These are phyloP conservation scores for Neurospora tetrasperma DNA, from an alignment of 495 filamentous ascomycete species.

Conservation along the genomic window DNA sequence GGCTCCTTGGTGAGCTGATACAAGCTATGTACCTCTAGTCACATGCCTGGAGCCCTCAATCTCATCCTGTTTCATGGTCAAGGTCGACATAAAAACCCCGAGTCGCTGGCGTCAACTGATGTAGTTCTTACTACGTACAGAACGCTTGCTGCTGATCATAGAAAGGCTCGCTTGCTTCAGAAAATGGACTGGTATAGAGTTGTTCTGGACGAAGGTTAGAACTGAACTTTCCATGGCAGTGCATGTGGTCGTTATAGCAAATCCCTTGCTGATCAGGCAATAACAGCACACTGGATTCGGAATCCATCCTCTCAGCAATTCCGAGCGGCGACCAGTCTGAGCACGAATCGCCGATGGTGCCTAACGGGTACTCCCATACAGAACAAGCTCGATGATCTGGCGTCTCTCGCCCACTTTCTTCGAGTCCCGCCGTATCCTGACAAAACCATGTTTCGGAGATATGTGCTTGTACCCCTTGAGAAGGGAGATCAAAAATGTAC, in stretches of 20 bases:
- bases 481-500: not conserved
- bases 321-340: not conserved
- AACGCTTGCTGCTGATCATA: not conserved
- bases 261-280: not conserved
- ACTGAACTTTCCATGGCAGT: not conserved
- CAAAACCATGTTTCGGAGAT: not conserved
- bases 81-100: not conserved
- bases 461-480: not conserved
- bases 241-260: not conserved
- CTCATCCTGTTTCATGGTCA: not conserved
- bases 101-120: not conserved
- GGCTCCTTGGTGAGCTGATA: not conserved
- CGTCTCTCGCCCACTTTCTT: not conserved
- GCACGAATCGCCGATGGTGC: slow-evolving; percentile 3
- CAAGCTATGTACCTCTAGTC: not conserved
- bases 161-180: not conserved
- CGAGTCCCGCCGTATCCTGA: not conserved
- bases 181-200: not conserved
- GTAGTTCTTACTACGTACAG: not conserved
- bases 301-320: not conserved
- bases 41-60: not conserved
- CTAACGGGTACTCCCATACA: slow-evolving; percentile 9
- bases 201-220: not conserved
- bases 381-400: slow-evolving; percentile 4
- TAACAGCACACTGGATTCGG: not conserved